A percentile compares a stretch with the other conserved stretches of the same genome.
phyloP scores from a whole-genome alignment of 768 basidiomycete genomes.

The Trametes punicea region DNA sequence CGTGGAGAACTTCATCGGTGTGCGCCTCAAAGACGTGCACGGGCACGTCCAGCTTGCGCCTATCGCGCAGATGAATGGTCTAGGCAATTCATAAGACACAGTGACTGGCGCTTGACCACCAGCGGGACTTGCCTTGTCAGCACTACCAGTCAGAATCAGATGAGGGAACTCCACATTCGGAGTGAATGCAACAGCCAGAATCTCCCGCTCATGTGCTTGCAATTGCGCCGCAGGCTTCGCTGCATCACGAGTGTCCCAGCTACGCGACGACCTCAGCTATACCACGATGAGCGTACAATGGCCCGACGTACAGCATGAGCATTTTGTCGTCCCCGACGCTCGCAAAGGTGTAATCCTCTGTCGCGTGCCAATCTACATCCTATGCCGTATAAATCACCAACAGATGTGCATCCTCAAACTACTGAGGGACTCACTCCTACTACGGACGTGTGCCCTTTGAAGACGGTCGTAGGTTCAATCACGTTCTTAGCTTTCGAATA shows the following conservation, averaged over 20 bases:
- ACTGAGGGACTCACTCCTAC: conserved; percentile 78
- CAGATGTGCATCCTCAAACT: background rate
- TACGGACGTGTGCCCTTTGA: conserved; percentile 85
- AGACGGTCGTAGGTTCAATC: conserved; percentile 82
- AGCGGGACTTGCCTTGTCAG: conserved; percentile 75
- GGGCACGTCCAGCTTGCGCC: conserved; percentile 66
- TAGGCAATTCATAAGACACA: conserved; percentile 29
- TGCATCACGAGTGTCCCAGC: conserved; percentile 89
- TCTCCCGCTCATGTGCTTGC: conserved; percentile 88
- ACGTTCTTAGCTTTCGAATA: conserved; percentile 76
- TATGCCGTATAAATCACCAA: conserved; percentile 30
- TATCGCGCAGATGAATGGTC: conserved; percentile 89
- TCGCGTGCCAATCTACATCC: conserved; percentile 97
- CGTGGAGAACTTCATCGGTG: conserved; percentile 89
- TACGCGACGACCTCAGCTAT: conserved; percentile 32
- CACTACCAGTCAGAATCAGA: conserved; percentile 86
- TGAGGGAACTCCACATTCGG: conserved; percentile 61
- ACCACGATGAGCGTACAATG: too few relatives aligned
- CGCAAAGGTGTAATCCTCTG: conserved; percentile 78
- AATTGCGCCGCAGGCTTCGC: conserved; percentile 65
- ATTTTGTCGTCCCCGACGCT: conserved; percentile 96
- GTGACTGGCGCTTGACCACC: background rate
- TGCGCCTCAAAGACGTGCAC: conserved; percentile 92
- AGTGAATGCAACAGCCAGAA: conserved; percentile 88
- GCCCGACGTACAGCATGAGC: conserved; percentile 76